phyloP scores from a whole-genome alignment of 352 stramenopile genomes.

The Phytophthora idaei region DNA sequence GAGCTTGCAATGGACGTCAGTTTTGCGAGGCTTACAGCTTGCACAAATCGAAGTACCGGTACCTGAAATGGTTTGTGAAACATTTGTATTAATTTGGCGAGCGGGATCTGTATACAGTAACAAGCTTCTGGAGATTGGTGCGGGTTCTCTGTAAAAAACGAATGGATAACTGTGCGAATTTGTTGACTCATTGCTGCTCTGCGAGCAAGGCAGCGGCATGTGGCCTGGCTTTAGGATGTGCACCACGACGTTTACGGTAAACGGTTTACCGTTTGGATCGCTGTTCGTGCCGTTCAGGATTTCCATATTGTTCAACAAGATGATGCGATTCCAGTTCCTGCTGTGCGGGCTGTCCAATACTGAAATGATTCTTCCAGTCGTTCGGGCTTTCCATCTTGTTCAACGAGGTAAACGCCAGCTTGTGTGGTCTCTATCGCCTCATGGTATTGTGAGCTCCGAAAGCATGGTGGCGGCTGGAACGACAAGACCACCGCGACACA shows the following conservation, averaged over 20 bases:
- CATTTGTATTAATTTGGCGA: too few species aligned
- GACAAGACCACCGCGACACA: neutral
- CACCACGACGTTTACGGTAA: neutral
- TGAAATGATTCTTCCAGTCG: neutral
- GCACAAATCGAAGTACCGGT: too few species aligned
- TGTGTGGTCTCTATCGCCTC: neutral
- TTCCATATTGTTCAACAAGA: slow-evolving; percentile 1
- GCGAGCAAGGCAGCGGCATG: neutral
- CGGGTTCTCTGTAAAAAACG: too few species aligned
- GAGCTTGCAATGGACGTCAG: too few species aligned
- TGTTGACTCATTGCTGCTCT: neutral
- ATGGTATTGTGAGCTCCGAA: neutral
- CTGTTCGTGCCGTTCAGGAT: neutral
- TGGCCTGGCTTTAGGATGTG: neutral
- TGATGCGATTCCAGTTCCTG: neutral
- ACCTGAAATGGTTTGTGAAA: too few species aligned
- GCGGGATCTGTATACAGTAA: too few species aligned
- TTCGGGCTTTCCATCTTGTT: slow-evolving; percentile 6
- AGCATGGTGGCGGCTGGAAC: neutral
- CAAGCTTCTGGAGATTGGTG: too few species aligned
- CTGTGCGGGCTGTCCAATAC: neutral
- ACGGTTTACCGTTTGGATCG: neutral
- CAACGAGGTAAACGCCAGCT: neutral
- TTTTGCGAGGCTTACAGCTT: too few species aligned
- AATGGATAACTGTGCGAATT: too few species aligned